These are phyloP conservation scores for Syncephalis plumigaleata DNA, from an alignment of 371 early-diverging fungal species.

Conservation along the genomic window DNA sequence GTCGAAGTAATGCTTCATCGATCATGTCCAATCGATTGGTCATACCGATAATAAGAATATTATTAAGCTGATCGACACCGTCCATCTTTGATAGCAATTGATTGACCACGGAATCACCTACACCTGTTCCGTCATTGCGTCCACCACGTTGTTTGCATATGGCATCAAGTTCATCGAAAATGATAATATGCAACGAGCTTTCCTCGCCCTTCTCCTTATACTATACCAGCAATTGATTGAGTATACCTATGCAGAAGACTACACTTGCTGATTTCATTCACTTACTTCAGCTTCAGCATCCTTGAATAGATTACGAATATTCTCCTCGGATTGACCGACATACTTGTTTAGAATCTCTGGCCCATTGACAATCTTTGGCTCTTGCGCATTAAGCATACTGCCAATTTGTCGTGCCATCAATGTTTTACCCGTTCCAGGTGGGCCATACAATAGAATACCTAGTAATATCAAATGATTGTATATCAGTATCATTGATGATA, in stretches of 20 bases:
- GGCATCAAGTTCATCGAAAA: conserved; percentile 99
- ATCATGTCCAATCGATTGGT: conserved; percentile 98
- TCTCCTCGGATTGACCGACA: conserved; percentile 99
- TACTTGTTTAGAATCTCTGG: conserved; percentile 97
- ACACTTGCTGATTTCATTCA: too few relatives aligned
- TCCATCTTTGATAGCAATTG: conserved; percentile 97
- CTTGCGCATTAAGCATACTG: conserved; percentile 91
- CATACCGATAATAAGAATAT: conserved; percentile 96
- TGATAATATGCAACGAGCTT: conserved; percentile 92
- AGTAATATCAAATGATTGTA: conserved; percentile 1
- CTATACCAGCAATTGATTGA: too few relatives aligned
- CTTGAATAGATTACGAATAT: conserved; percentile 94
- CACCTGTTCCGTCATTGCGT: conserved; percentile 85
- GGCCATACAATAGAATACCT: conserved; percentile 71
- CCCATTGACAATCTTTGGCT: conserved; percentile 97
- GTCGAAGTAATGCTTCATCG: conserved; percentile 93
- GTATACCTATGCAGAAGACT: too few relatives aligned
- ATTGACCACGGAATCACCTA: conserved; percentile 98
- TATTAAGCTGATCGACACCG: conserved; percentile 95
- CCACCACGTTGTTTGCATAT: conserved; percentile 98
- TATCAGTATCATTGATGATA: too few relatives aligned
- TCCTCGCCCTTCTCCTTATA: conserved; percentile 93
- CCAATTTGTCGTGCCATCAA: conserved; percentile 99
- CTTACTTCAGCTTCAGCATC: conserved; percentile 84
- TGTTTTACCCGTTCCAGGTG: conserved; percentile 99